Percentiles rank a stretch among this genome's conserved stretches.
phyloP scores from a whole-genome alignment of 768 basidiomycete species.

The Mycena indigotica region DNA sequence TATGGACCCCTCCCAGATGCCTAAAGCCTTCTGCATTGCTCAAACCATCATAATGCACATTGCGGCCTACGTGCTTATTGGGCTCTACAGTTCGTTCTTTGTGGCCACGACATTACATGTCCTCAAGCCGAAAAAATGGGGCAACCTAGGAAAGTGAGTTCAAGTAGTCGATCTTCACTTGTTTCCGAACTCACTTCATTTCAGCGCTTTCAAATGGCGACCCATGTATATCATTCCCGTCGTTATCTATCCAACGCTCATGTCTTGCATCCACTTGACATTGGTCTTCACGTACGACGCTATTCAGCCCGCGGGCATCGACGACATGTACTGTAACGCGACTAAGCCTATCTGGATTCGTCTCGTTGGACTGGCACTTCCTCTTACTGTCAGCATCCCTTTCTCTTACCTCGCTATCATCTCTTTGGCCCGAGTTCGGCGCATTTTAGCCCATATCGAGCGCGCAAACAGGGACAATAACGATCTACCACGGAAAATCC shows the following conservation, averaged over 20 bases:
- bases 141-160: slow-evolving; percentile 29
- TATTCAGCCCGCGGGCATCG: slow-evolving; percentile 45
- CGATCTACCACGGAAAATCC: slow-evolving; percentile 15
- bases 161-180: background rate
- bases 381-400: slow-evolving; percentile 54
- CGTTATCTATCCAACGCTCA: slow-evolving; percentile 49
- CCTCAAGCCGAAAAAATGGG: slow-evolving; percentile 46
- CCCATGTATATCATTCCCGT: slow-evolving; percentile 46
- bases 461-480: slow-evolving; percentile 35
- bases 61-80: slow-evolving; percentile 47
- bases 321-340: slow-evolving; percentile 63
- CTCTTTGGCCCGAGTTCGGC: slow-evolving; percentile 40
- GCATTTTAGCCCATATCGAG: slow-evolving; percentile 40
- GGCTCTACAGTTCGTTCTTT: slow-evolving; percentile 45
- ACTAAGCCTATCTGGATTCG: slow-evolving; percentile 63
- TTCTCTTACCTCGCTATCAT: slow-evolving; percentile 50
- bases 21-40: slow-evolving; percentile 55
- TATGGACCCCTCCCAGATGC: slow-evolving; percentile 66
- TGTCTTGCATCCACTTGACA: slow-evolving; percentile 44
- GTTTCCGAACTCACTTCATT: background rate
- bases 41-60: slow-evolving; percentile 48
- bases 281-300: slow-evolving; percentile 48
- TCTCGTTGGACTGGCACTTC: slow-evolving; percentile 60
- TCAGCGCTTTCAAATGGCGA: slow-evolving; percentile 55
- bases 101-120: slow-evolving; percentile 45